Conservation (phyloP, 2,329 filamentous ascomycete species). For the Ciborinia camelliae region DNA sequence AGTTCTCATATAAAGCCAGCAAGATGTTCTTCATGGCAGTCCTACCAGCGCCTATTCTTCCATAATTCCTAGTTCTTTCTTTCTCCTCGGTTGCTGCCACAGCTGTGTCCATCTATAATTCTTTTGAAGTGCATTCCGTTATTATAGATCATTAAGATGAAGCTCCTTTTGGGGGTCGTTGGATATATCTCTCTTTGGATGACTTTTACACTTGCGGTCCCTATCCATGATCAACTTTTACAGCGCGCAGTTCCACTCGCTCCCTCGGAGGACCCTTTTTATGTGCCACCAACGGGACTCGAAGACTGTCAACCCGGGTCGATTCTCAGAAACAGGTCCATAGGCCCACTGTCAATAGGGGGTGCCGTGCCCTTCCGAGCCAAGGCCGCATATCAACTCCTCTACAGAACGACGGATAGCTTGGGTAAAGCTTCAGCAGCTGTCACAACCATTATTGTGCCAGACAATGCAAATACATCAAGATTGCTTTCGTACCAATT, state of each 20-base stretch:
- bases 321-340: constrained; percentile 33
- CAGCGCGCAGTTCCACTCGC: constrained; percentile 25
- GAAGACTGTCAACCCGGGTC: constrained; percentile 36
- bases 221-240: background rate
- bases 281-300: constrained; percentile 36
- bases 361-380: constrained; percentile 27
- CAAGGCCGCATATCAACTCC: constrained; percentile 37
- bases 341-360: constrained; percentile 33
- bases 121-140: no score
- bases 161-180: background rate
- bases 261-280: constrained; percentile 41
- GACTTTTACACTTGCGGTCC: background rate
- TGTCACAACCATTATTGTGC: constrained; percentile 42
- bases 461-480: constrained; percentile 21
- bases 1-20: background rate
- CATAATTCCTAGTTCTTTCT: background rate
- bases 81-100: background rate
- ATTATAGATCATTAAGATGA: background rate
- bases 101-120: background rate
- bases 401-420: constrained; percentile 43
- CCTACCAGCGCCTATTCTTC: no score
- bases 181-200: background rate
- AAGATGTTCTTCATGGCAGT: background rate
- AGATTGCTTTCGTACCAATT: constrained; percentile 44
- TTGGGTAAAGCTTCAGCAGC: constrained; percentile 39